Conservation (phyloP, 495 filamentous ascomycete species). For the Daldinia grandis region DNA sequence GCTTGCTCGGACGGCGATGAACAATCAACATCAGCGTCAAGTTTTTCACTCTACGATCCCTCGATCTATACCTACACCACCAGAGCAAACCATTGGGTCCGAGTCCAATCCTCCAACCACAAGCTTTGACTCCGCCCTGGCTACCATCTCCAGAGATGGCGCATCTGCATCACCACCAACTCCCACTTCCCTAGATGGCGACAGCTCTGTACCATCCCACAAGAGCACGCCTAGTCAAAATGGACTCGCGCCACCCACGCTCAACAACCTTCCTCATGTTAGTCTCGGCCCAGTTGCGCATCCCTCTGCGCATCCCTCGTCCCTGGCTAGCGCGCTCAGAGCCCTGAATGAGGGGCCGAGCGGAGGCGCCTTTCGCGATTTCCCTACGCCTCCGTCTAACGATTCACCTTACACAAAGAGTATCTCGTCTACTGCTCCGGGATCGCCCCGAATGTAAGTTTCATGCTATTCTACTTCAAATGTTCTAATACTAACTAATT, state of each 20-base stretch:
- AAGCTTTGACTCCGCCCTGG: constrained; percentile 29
- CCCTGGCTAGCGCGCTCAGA: constrained; percentile 49
- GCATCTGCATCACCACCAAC: constrained; percentile 40
- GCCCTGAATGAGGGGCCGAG: constrained; percentile 47
- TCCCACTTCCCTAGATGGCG: constrained; percentile 38
- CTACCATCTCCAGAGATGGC: constrained; percentile 23
- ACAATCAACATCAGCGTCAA: constrained; percentile 51
- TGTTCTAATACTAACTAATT: constrained; percentile 12
- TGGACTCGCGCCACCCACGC: constrained; percentile 37
- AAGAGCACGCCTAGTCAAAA: constrained; percentile 24
- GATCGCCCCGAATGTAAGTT: constrained; percentile 63
- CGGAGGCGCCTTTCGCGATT: constrained; percentile 31
- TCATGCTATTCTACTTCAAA: background rate
- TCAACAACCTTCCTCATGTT: constrained; percentile 37
- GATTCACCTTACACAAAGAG: constrained; percentile 59
- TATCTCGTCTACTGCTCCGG: constrained; percentile 62
- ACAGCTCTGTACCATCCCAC: constrained; percentile 20
- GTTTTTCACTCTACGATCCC: constrained; percentile 47
- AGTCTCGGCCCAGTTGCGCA: constrained; percentile 43
- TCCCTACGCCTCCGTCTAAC: constrained; percentile 41
- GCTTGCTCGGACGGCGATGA: constrained; percentile 62
- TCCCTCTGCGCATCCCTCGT: constrained; percentile 45
- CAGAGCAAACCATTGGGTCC: constrained; percentile 24
- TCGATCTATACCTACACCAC: constrained; percentile 33
- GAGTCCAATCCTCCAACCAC: constrained; percentile 31